Conservation (phyloP, 257 asterid genomes). For the Solanum gandarillasii region DNA sequence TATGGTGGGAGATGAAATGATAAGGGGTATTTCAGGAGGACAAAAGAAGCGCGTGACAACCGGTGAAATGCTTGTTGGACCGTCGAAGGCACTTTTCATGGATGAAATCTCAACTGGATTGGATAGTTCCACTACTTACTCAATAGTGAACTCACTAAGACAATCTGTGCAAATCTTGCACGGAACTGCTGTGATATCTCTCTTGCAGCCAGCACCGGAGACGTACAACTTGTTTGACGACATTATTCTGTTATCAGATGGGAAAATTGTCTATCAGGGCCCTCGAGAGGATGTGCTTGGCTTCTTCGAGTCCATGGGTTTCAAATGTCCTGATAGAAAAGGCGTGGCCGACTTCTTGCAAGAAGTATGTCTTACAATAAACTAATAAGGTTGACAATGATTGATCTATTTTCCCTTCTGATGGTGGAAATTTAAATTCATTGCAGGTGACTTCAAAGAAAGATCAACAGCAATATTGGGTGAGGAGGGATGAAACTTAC, state of each 20-base stretch:
- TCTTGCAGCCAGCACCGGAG: conserved; percentile 52
- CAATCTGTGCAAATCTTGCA: conserved; percentile 34
- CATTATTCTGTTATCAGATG: conserved; percentile 31
- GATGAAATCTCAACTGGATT: conserved; percentile 54
- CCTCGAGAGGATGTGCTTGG: conserved; percentile 36
- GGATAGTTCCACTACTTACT: conserved; percentile 47
- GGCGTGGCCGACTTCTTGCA: conserved; percentile 54
- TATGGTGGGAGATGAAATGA: conserved; percentile 34
- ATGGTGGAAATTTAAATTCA: neutral
- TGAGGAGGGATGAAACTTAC: conserved; percentile 15
- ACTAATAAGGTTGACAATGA: neutral
- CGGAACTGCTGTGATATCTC: conserved; percentile 40
- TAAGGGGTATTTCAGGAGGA: conserved; percentile 47
- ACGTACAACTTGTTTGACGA: conserved; percentile 41
- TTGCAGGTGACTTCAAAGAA: conserved; percentile 43
- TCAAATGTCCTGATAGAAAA: conserved; percentile 43
- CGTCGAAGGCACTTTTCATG: conserved; percentile 43
- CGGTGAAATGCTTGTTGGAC: conserved; percentile 55
- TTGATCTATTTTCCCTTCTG: neutral
- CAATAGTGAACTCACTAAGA: conserved; percentile 27
- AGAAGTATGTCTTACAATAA: conserved; percentile 20
- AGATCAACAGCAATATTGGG: conserved; percentile 44
- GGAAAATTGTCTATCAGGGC: conserved; percentile 37
- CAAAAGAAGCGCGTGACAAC: conserved; percentile 39
- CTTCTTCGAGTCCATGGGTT: conserved; percentile 34